Conservation (phyloP, 2,329 filamentous ascomycete species). For the Davidsoniella australis region DNA sequence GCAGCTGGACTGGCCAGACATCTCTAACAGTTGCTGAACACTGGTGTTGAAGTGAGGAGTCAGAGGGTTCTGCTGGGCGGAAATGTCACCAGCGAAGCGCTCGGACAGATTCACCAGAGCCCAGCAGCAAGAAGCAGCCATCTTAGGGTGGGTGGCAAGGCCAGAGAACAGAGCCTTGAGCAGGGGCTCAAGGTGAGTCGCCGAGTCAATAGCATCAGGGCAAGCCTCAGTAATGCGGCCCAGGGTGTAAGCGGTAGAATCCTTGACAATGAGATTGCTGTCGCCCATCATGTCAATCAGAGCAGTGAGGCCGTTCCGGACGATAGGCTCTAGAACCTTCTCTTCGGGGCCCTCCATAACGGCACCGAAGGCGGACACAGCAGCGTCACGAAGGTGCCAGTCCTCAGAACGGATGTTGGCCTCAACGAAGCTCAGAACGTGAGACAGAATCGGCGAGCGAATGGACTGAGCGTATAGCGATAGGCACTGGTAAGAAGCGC, state of each 20-base stretch:
- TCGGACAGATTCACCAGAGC: conserved; percentile 96
- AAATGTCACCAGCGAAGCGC: conserved; percentile 76
- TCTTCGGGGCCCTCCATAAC: conserved; percentile 98
- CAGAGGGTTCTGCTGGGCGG: conserved; percentile 60
- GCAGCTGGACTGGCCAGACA: conserved; percentile 67
- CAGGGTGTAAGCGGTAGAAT: conserved; percentile 89
- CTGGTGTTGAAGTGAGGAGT: conserved; percentile 89
- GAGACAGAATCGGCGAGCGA: conserved; percentile 63
- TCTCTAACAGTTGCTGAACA: conserved; percentile 64
- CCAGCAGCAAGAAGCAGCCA: conserved; percentile 98
- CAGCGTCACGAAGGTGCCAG: conserved; percentile 89
- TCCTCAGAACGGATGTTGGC: conserved; percentile 75
- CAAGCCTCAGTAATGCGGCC: conserved; percentile 92
- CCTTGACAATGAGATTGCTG: conserved; percentile 72
- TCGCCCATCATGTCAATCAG: conserved; percentile 89
- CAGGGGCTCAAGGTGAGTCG: conserved; percentile 64
- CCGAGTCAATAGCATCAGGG: conserved; percentile 77
- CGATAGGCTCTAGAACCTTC: conserved; percentile 76
- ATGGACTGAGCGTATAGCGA: conserved; percentile 92
- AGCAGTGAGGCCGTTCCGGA: conserved; percentile 86
- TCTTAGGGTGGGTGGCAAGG: conserved; percentile 80
- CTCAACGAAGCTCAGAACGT: conserved; percentile 84
- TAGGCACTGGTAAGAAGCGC: conserved; percentile 89
- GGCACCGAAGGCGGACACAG: conserved; percentile 90
- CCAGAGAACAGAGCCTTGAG: conserved; percentile 83